phyloP scores from a whole-genome alignment of 805 yeast genomes.

The Vanderwaltozyma yarrowii region DNA sequence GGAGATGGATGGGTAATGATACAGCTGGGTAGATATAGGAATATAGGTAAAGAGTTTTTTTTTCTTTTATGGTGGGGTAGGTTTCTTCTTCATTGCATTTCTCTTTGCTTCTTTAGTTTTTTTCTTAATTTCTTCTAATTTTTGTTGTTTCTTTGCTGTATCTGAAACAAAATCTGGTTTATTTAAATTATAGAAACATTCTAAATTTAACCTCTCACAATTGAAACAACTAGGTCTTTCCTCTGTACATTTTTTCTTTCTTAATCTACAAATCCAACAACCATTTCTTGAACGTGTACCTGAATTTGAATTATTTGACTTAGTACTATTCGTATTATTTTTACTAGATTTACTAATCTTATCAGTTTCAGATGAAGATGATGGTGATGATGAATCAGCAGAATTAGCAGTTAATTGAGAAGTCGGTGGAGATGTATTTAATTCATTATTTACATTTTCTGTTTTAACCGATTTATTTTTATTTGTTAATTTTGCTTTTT shows the following conservation, averaged over 20 bases:
- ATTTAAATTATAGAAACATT: slow-evolving; percentile 42
- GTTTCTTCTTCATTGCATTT: slow-evolving; percentile 27
- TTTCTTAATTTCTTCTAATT: slow-evolving; percentile 41
- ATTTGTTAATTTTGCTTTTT: background rate
- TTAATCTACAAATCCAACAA: slow-evolving; percentile 70
- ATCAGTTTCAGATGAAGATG: background rate
- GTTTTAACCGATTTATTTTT: background rate
- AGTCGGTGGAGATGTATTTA: background rate
- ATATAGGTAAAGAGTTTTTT: too few relatives aligned
- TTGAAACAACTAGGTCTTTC: slow-evolving; percentile 50
- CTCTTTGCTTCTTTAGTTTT: slow-evolving; percentile 35
- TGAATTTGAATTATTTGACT: background rate
- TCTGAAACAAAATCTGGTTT: slow-evolving; percentile 49
- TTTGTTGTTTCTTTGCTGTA: slow-evolving; percentile 32
- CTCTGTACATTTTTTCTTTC: slow-evolving; percentile 67
- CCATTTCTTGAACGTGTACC: slow-evolving; percentile 44
- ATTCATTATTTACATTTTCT: background rate
- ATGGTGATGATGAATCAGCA: background rate
- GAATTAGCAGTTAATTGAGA: background rate
- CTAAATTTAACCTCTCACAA: slow-evolving; percentile 45
- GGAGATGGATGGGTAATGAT: too few relatives aligned
- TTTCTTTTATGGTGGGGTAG: slow-evolving; percentile 1
- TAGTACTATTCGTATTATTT: background rate
- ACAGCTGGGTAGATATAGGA: too few relatives aligned
- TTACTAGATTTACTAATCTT: background rate